These are phyloP conservation scores for Apiospora rasikravindrae DNA, from an alignment of 2,329 filamentous ascomycete species.

Conservation along the genomic window DNA sequence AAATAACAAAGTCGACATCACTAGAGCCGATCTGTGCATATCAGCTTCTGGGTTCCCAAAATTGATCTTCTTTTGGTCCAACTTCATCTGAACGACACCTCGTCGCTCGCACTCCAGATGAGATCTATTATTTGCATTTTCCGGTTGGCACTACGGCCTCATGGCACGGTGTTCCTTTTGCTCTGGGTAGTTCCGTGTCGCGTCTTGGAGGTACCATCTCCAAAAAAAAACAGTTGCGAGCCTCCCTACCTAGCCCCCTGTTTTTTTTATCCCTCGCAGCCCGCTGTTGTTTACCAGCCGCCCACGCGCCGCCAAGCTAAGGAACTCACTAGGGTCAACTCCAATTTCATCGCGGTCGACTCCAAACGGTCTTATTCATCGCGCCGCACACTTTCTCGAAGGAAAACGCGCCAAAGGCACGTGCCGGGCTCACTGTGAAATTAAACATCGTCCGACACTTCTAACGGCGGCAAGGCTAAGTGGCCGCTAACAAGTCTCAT, in stretches of 20 bases:
- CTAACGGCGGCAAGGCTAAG: conserved; percentile 11
- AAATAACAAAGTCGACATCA: conserved; percentile 16
- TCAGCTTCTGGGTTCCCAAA: background rate
- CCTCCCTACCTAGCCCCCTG: background rate
- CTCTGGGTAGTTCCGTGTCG: background rate
- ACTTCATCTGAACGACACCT: background rate
- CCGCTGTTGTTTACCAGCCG: background rate
- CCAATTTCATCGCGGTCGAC: conserved; percentile 7
- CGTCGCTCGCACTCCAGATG: background rate
- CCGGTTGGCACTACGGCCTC: background rate
- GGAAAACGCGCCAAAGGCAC: background rate
- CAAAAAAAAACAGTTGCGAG: background rate
- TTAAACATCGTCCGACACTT: conserved; percentile 10
- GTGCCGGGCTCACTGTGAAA: background rate
- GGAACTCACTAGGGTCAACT: conserved; percentile 8
- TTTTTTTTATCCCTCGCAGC: background rate
- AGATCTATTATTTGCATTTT: background rate
- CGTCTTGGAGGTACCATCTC: background rate
- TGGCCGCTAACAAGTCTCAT: conserved; percentile 1
- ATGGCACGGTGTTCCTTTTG: background rate
- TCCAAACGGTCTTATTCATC: conserved; percentile 7
- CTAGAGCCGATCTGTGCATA: conserved; percentile 17
- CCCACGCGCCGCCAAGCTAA: background rate
- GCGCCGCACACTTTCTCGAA: background rate
- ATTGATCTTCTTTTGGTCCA: background rate